A percentile compares a stretch with the other conserved stretches of the same genome.
Conservation (phyloP, 2,329 filamentous ascomycete genomes). For the Sarocladium kiliense region DNA sequence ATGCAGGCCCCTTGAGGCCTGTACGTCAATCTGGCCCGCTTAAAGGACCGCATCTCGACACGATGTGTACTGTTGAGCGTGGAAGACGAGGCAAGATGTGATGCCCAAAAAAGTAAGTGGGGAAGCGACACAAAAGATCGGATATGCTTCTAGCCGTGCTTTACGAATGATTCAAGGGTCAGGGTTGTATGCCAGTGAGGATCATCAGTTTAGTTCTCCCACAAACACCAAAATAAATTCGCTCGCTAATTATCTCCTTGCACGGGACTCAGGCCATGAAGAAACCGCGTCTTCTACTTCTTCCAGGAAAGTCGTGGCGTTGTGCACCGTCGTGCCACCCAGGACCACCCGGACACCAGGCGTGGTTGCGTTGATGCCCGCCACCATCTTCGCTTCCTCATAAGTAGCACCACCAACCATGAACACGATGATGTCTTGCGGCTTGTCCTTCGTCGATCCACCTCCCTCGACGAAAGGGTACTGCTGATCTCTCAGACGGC, state of each 20-base stretch:
- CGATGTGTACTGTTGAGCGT: background rate
- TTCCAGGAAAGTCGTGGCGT: slow-evolving; percentile 80
- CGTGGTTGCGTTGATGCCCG: slow-evolving; percentile 87
- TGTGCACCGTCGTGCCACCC: slow-evolving; percentile 83
- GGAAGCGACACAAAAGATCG: background rate
- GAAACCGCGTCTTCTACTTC: slow-evolving; percentile 86
- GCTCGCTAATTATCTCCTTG: slow-evolving; percentile 17
- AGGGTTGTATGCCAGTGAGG: background rate
- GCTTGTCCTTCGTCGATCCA: slow-evolving; percentile 84
- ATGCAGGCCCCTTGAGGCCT: background rate
- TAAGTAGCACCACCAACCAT: slow-evolving; percentile 92
- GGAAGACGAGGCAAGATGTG: background rate
- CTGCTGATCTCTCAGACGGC: slow-evolving; percentile 75
- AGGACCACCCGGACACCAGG: slow-evolving; percentile 86
- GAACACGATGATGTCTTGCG: slow-evolving; percentile 93
- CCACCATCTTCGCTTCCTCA: slow-evolving; percentile 93
- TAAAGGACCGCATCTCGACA: background rate
- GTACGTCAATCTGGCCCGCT: background rate
- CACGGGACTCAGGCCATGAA: slow-evolving; percentile 69
- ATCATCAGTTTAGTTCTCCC: background rate
- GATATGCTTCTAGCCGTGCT: slow-evolving; percentile 1
- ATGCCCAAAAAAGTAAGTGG: background rate
- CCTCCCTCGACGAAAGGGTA: slow-evolving; percentile 93
- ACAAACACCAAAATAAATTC: background rate
- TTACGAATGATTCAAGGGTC: background rate